Evolutionary conservation across 148 eudicot species (phyloP).

Genomic region (Persicaria maculosa): DNA sequence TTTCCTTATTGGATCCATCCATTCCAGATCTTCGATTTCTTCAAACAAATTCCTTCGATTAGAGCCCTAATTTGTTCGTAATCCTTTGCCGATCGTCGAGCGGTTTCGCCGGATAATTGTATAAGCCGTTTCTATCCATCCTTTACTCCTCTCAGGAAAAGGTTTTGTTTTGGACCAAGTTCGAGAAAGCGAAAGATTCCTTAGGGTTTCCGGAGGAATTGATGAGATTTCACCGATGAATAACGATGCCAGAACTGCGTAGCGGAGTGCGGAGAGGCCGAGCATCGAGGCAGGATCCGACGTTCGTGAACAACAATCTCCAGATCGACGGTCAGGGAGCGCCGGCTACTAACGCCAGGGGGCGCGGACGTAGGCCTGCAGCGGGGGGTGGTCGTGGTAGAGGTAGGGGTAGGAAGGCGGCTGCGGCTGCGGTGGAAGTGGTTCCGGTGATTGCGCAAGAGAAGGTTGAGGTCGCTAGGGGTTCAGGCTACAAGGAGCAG

Average conservation of each 20-base stretch:
- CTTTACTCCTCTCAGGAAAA: too few species aligned
- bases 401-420: conserved; percentile 23
- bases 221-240: conserved; percentile 33
- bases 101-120: too few species aligned
- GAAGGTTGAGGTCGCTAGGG: conserved; percentile 14
- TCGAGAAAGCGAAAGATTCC: too few species aligned
- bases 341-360: conserved; percentile 13
- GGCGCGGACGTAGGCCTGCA: conserved; percentile 25
- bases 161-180: too few species aligned
- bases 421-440: conserved; percentile 21
- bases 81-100: too few species aligned
- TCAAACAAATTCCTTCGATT: too few species aligned
- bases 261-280: conserved; percentile 58
- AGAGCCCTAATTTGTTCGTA: too few species aligned
- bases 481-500: conserved; percentile 2
- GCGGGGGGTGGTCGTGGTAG: conserved; percentile 20
- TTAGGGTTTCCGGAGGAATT: background rate
- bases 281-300: conserved; percentile 20
- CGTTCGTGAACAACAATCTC: conserved; percentile 14
- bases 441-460: conserved; percentile 22
- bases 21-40: too few species aligned
- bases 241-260: conserved; percentile 62
- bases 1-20: too few species aligned
- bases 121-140: too few species aligned
- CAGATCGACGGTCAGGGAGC: conserved; percentile 24